Evolutionary conservation across 345 rosid species (phyloP), one percentile per base, ranked within the genome.

Genomic region (Eucalyptus curtisii): DNA sequence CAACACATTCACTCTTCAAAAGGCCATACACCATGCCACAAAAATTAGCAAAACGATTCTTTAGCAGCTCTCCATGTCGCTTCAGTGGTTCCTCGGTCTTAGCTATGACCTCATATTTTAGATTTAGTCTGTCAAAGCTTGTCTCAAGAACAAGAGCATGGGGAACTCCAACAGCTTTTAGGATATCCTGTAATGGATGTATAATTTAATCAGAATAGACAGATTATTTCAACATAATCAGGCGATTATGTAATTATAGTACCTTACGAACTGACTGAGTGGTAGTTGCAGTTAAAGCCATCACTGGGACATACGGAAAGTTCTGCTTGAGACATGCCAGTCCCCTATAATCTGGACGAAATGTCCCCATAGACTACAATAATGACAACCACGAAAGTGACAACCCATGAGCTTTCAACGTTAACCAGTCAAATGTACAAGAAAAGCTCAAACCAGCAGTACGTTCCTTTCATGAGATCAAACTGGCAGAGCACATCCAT

Each of bases 1-100:
- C 99, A 19, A 89, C 95, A 68, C 98, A 96, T 92, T 97, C 99
- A 87, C 91, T 96, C 93, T 97, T 96, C 31, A 98, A 96, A 89
- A 97, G 96, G 94, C 99, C 94, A 92, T 97, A 97, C 13, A 96
- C 95, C 30, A 96, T 97, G 90, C 99, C 99, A 89, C 96, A 93
- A 87, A 96, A 96, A 91, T 94, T 93, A 87, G 88, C 92, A 93
- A 96, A 96, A 84, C 92, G 96, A 87, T 94, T 95, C 85, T 88
- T 92, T 76, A 96, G 89, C 52, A 97, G 95, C 86, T 95, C 91
- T 71, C 97, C 98, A 44, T 95, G 97, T 93, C 94, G 97, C 94
- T 96, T 95, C 86, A 96, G 88, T 45, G 98, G 91, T 87, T 93
- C 97, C 93, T 95, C 95, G 86, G 93, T 93, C 92, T 97, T 97